Evolutionary conservation across 139 green algal species (phyloP), one percentile per base, ranked within the genome.

Genomic region (Chlamydomonas sphaeroides): DNA sequence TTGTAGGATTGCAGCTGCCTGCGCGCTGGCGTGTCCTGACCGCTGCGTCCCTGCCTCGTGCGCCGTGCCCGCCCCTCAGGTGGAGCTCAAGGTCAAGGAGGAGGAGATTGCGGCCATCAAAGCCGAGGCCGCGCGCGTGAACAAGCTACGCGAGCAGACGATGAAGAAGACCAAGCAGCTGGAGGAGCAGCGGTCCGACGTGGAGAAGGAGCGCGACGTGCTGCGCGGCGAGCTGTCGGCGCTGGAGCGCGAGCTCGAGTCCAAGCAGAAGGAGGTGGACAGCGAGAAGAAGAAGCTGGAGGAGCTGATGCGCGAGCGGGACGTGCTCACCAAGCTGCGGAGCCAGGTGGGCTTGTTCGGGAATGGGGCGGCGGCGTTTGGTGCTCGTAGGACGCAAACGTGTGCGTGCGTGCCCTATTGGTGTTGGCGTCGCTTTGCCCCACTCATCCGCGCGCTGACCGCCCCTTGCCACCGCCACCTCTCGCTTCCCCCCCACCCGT

Each of bases 321-420:
- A 98, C 84, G 91, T 97, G 28, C 91, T 98, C 20, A 95, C 92
- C 89, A 98, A 98, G 89, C 89, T 96, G 30, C 90, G 94, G 28
- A 92, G 89, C 18, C 90, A 95, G 80, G 89, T 93, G 39, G 14
- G 76, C 56, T n/a, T n/a, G n/a, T n/a, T n/a, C 59, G 30, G 25
- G 14, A 15, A 28, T 65, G 11, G 8, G 38, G 35, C 18, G 38
- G 38, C 5, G 5, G 23, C 18, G 38, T 5, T 10, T 33, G 25
- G 6, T 2, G 20, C 3, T n/a, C n/a, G n/a, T n/a, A n/a, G n/a
- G n/a, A n/a, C n/a, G n/a, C n/a, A n/a, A n/a, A n/a, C n/a, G n/a
- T n/a, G n/a, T n/a, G n/a, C n/a, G n/a, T n/a, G n/a, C n/a, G n/a
- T n/a, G n/a, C n/a, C n/a, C n/a, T n/a, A n/a, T n/a, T n/a, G n/a